Evolutionary conservation across 75 land plant species (phyloP).

Genomic region (Pinus tabuliformis): DNA sequence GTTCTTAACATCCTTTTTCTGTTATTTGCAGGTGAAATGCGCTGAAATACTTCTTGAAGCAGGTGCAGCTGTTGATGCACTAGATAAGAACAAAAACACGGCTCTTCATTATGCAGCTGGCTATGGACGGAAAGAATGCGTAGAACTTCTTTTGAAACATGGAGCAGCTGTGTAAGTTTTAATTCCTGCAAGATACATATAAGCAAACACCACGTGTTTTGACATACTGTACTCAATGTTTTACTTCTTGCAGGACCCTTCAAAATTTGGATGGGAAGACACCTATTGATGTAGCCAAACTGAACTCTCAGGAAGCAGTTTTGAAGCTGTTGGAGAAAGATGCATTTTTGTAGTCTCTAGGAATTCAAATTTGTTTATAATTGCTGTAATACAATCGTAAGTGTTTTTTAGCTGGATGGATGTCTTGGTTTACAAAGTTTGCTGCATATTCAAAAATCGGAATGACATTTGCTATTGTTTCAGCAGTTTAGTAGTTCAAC

Average conservation of each 20-base stretch:
- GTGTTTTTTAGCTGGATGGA: neutral
- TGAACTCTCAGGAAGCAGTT: constrained; percentile 33
- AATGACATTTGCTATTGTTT: neutral
- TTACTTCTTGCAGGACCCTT: constrained; percentile 29
- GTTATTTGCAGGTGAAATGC: constrained; percentile 54
- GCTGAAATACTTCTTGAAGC: constrained; percentile 76
- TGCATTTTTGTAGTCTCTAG: constrained; percentile 24
- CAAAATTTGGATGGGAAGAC: constrained; percentile 45
- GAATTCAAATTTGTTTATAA: neutral
- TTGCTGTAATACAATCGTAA: neutral
- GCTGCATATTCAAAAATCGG: neutral
- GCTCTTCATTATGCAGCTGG: constrained; percentile 96
- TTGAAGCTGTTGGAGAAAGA: constrained; percentile 45
- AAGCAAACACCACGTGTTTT: neutral
- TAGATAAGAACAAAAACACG: constrained; percentile 89
- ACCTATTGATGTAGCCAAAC: constrained; percentile 44
- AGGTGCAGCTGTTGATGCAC: constrained; percentile 84
- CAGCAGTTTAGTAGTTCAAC: neutral
- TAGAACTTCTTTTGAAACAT: constrained; percentile 73
- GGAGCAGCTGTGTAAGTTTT: constrained; percentile 93
- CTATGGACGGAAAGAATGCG: constrained; percentile 87
- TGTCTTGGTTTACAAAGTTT: neutral
- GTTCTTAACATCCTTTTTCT: neutral
- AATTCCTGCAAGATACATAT: neutral
- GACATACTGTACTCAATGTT: neutral